A percentile compares a stretch with the other conserved stretches of the same genome.
These are phyloP conservation scores for Tulasnella sp. DNA, from an alignment of 768 basidiomycete species.

Conservation along the genomic window DNA sequence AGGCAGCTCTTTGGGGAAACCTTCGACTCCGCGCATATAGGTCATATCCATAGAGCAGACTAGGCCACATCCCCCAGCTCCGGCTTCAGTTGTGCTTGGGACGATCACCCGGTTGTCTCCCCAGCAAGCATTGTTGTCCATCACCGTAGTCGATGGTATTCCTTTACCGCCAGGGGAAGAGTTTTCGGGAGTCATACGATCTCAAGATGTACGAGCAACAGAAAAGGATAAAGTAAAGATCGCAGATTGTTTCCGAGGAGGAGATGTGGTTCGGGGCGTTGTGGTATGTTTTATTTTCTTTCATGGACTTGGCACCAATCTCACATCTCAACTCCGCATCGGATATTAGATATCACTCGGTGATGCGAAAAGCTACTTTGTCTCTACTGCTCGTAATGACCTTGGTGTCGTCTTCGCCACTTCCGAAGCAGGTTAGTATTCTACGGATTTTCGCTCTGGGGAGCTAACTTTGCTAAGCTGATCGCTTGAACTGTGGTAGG, in stretches of 20 bases:
- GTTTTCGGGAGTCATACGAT: slow-evolving; percentile 73
- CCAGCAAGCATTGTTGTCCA: slow-evolving; percentile 77
- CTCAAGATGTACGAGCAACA: slow-evolving; percentile 86
- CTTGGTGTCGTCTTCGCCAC: slow-evolving; percentile 90
- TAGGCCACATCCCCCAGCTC: slow-evolving; percentile 72
- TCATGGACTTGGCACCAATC: too few species aligned
- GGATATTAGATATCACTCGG: slow-evolving; percentile 78
- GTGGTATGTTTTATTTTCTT: slow-evolving; percentile 60
- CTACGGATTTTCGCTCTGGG: neutral
- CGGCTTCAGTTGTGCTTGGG: slow-evolving; percentile 79
- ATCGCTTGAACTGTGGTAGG: slow-evolving; percentile 49
- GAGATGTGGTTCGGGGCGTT: slow-evolving; percentile 84
- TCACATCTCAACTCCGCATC: neutral
- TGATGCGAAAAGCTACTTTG: slow-evolving; percentile 88
- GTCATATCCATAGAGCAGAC: slow-evolving; percentile 64
- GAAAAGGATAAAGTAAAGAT: slow-evolving; percentile 91
- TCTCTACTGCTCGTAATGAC: slow-evolving; percentile 88
- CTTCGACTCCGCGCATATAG: slow-evolving; percentile 45
- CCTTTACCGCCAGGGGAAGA: slow-evolving; percentile 84
- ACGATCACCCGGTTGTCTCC: slow-evolving; percentile 82
- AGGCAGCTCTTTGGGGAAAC: neutral
- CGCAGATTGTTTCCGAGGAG: slow-evolving; percentile 87
- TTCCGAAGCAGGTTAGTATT: slow-evolving; percentile 72
- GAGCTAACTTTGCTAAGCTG: neutral
- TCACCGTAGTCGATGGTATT: slow-evolving; percentile 83